Percentiles rank a stretch among this genome's conserved stretches.
These are phyloP conservation scores for Peziza echinospora DNA, from an alignment of 495 filamentous ascomycete genomes.

Conservation along the genomic window DNA sequence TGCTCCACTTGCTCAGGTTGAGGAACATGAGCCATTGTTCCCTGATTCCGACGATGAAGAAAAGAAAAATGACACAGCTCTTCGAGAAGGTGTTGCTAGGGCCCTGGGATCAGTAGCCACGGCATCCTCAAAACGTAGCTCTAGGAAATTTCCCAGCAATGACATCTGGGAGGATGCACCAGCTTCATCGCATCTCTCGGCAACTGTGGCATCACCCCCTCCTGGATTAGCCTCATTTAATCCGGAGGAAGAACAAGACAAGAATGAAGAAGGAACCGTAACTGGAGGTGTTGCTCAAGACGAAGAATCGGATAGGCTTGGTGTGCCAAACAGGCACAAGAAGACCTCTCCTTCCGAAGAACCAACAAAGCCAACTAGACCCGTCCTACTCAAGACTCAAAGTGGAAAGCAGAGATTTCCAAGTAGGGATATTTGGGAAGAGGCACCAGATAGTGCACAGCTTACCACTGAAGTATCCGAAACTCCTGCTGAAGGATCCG, in stretches of 20 bases:
- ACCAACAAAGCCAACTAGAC: neutral
- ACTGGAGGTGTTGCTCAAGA: constrained; percentile 16
- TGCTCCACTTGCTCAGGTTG: constrained; percentile 25
- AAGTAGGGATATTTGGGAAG: constrained; percentile 91
- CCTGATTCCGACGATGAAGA: constrained; percentile 56
- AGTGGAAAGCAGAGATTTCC: constrained; percentile 47
- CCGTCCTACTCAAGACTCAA: neutral
- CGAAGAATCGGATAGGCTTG: constrained; percentile 13
- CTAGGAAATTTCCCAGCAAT: constrained; percentile 50
- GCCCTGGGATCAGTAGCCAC: neutral
- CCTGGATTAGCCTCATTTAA: constrained; percentile 13
- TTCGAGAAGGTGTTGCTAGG: constrained; percentile 3
- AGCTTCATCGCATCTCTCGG: constrained; percentile 56
- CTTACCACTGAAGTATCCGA: constrained; percentile 68
- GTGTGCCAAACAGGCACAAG: neutral
- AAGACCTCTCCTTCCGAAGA: neutral
- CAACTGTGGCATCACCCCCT: constrained; percentile 46
- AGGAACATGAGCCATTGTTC: constrained; percentile 91
- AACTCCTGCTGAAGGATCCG: constrained; percentile 42
- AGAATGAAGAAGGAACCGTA: constrained; percentile 16
- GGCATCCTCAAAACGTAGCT: constrained; percentile 25
- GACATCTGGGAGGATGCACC: constrained; percentile 97
- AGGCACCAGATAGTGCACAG: constrained; percentile 71
- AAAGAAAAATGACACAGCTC: constrained; percentile 20
- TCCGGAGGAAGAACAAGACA: constrained; percentile 18